Evolutionary conservation across 331 rosid genomes (phyloP).

Genomic region (Erythrophleum ivorense): DNA sequence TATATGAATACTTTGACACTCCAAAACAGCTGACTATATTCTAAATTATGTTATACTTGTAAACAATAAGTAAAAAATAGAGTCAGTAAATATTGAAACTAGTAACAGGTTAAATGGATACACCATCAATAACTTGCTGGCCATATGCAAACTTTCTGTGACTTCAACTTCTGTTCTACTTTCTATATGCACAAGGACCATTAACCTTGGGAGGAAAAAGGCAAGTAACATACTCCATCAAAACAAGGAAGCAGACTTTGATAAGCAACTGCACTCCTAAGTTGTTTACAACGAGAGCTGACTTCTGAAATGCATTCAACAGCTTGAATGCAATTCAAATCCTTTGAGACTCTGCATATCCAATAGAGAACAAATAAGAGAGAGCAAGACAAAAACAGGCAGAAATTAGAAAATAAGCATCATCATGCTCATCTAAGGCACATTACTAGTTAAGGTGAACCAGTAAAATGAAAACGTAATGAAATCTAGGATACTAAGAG

Average conservation of each 20-base stretch:
- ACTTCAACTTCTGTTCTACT: background rate
- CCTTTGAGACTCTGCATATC: conserved; percentile 71
- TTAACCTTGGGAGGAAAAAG: conserved; percentile 31
- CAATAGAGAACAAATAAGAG: conserved; percentile 38
- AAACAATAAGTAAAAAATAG: background rate
- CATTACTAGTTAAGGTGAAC: background rate
- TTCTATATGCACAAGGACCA: conserved; percentile 3
- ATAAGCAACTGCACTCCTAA: conserved; percentile 71
- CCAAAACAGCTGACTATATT: background rate
- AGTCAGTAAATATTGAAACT: background rate
- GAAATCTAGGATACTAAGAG: background rate
- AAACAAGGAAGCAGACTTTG: conserved; percentile 70
- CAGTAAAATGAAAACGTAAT: conserved; percentile 13
- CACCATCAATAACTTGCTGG: conserved; percentile 17
- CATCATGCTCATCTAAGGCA: conserved; percentile 8
- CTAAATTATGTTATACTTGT: background rate
- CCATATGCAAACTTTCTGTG: conserved; percentile 11
- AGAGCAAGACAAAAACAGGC: conserved; percentile 13
- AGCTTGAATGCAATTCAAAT: conserved; percentile 71
- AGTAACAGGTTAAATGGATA: conserved; percentile 7
- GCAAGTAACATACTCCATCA: conserved; percentile 57
- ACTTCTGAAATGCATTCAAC: conserved; percentile 80
- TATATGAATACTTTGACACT: background rate
- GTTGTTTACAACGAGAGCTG: conserved; percentile 65
- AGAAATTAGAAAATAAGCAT: conserved; percentile 32